Evolutionary conservation across 768 basidiomycete genomes (phyloP).

Genomic region (Amanita molliuscula): DNA sequence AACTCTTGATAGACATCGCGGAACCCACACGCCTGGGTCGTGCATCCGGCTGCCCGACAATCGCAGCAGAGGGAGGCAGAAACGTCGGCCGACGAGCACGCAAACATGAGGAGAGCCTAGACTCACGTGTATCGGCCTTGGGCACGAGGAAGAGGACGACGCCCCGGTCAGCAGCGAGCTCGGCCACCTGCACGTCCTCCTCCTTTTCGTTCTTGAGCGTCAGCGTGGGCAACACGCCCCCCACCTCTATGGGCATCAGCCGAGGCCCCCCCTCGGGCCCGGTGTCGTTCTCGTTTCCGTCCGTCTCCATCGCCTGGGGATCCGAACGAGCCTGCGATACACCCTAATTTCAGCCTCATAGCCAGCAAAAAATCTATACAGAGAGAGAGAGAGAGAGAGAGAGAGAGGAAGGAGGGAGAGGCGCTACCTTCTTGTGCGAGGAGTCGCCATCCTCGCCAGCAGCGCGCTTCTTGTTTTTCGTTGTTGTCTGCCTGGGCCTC

Average conservation of each 20-base stretch:
- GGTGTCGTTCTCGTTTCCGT: constrained; percentile 12
- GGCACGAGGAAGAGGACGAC: constrained; percentile 77
- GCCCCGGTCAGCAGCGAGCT: constrained; percentile 58
- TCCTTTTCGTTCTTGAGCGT: constrained; percentile 79
- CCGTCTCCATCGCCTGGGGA: constrained; percentile 5
- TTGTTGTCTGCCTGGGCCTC: constrained; percentile 16
- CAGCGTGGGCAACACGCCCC: constrained; percentile 64
- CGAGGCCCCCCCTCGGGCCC: constrained; percentile 1
- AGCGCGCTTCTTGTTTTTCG: constrained; percentile 24
- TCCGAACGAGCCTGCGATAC: constrained; percentile 4
- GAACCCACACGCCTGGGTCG: constrained; percentile 87
- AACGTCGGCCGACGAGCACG: background rate
- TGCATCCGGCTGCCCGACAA: constrained; percentile 69
- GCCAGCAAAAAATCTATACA: background rate
- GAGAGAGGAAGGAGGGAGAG: background rate
- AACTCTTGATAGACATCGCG: constrained; percentile 78
- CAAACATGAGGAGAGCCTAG: background rate
- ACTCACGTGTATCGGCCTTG: constrained; percentile 77
- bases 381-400: too few species aligned
- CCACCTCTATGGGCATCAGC: constrained; percentile 31
- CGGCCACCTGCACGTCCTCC: constrained; percentile 61
- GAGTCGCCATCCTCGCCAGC: constrained; percentile 19
- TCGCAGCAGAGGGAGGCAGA: background rate
- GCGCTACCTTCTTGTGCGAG: constrained; percentile 22
- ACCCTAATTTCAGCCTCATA: too few species aligned